These are phyloP conservation scores for Colletotrichum chlorophyti DNA, from an alignment of 2,329 filamentous ascomycete genomes.

Conservation along the genomic window DNA sequence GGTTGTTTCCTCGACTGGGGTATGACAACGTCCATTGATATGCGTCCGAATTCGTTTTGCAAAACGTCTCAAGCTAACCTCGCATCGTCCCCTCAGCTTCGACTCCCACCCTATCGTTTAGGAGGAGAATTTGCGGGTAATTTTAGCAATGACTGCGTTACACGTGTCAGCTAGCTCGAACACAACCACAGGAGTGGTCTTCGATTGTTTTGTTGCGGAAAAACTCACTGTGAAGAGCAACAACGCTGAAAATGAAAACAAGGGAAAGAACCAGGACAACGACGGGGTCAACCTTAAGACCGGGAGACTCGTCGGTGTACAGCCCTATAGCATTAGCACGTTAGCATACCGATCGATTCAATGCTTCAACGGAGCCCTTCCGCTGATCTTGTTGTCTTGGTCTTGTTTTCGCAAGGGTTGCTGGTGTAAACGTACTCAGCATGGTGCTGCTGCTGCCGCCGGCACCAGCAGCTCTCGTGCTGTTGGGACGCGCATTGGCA, in stretches of 20 bases:
- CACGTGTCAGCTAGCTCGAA: slow-evolving; percentile 16
- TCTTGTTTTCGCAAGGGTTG: background rate
- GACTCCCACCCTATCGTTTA: slow-evolving; percentile 49
- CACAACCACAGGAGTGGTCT: no score
- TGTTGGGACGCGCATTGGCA: slow-evolving; percentile 90
- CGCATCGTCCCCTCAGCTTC: no score
- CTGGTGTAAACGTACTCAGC: slow-evolving; percentile 75
- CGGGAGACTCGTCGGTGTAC: slow-evolving; percentile 98
- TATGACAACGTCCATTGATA: background rate
- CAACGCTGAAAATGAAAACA: slow-evolving; percentile 98
- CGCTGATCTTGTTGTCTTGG: no score
- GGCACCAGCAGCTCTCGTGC: slow-evolving; percentile 90
- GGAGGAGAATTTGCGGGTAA: slow-evolving; percentile 85
- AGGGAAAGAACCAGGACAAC: slow-evolving; percentile 95
- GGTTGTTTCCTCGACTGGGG: no score
- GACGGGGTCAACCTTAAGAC: slow-evolving; percentile 96
- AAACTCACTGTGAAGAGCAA: slow-evolving; percentile 92
- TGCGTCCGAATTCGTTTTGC: no score
- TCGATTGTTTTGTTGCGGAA: no score
- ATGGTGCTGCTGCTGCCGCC: slow-evolving; percentile 98
- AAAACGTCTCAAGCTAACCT: background rate
- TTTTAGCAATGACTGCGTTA: slow-evolving; percentile 86
- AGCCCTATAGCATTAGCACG: slow-evolving; percentile 63
- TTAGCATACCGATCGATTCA: slow-evolving; percentile 37
- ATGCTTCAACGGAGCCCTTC: no score